phyloP scores from a whole-genome alignment of 2,329 filamentous ascomycete species.

The Dactylellina parvicollis region DNA sequence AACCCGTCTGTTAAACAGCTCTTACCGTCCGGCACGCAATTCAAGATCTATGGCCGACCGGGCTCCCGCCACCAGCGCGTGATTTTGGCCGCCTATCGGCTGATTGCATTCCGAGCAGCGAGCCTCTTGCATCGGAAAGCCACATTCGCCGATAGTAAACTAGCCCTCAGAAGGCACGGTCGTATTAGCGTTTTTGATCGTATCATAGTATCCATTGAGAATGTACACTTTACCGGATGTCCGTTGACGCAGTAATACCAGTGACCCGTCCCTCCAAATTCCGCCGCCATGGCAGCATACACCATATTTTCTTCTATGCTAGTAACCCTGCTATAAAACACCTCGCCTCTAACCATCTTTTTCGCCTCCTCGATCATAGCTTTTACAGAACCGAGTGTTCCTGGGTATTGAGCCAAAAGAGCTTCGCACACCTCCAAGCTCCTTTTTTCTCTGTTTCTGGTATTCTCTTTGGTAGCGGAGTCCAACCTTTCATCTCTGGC shows the following conservation, averaged over 20 bases:
- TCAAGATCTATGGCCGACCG: too few relatives aligned
- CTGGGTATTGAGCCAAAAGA: slow-evolving; percentile 44
- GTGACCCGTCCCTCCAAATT: slow-evolving; percentile 68
- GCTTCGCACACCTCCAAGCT: slow-evolving; percentile 37
- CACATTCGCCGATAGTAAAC: slow-evolving; percentile 74
- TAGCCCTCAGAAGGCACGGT: slow-evolving; percentile 2
- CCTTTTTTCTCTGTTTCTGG: slow-evolving; percentile 16
- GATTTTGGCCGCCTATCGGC: slow-evolving; percentile 68
- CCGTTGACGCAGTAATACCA: slow-evolving; percentile 71
- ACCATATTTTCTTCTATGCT: slow-evolving; percentile 67
- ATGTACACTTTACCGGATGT: slow-evolving; percentile 63
- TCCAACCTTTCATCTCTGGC: not conserved
- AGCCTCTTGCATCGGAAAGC: slow-evolving; percentile 71
- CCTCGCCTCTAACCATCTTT: slow-evolving; percentile 64
- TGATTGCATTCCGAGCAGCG: slow-evolving; percentile 72
- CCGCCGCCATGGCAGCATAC: slow-evolving; percentile 66
- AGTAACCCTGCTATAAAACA: slow-evolving; percentile 66
- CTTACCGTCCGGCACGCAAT: too few relatives aligned
- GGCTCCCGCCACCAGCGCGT: slow-evolving; percentile 67
- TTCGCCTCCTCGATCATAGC: slow-evolving; percentile 65
- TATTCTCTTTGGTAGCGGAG: not conserved
- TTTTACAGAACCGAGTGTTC: slow-evolving; percentile 58
- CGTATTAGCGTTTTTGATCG: not conserved
- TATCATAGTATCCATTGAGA: not conserved
- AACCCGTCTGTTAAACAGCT: too few relatives aligned